Evolutionary conservation across 2,329 filamentous ascomycete genomes (phyloP), one percentile per base, ranked within the genome.

Genomic region (Stagonosporopsis chrysanthemi): DNA sequence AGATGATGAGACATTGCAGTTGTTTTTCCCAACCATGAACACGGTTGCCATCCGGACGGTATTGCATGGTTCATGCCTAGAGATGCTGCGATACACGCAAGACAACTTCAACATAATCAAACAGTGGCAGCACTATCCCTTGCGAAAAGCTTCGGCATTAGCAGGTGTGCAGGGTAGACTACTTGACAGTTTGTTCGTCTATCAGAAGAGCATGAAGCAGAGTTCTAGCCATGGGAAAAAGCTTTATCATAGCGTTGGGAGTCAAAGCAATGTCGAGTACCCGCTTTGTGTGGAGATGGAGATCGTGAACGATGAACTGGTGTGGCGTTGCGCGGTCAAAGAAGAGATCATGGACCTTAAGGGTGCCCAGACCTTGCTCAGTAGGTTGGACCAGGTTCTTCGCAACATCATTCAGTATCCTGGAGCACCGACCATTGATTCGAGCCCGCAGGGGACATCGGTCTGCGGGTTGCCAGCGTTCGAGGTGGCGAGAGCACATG

Each of bases 1-100:
- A 54, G 87, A 86, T 9, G 88, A 90, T 42, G 83, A 85, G 15
- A 84, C 86, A 0, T 84, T 90, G 40, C 75, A 84, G 24, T 76
- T 94, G 12, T 82, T 93, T 70, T 97, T 97, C 67, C 94, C 93
- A 0, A 91, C 90, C 0, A 97, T 97, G 90, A 97, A 96, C 69
- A 97, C 93, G 0, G 87, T 97, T 0, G 85, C 89, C 0, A 81
- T 96, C 7, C 84, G 92, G 11, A 84, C 84, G 1, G 82, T 93
- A 2, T 73, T 97, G 2, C 90, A 95, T 65, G 91, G 91, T 1
- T 86, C 82, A 0, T 77, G 84, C 0, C 62, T 74, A 0, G 83
- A 87, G 0, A 88, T 96, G 77, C 77, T 97, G 26, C 81, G 80
- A 12, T 90, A 93, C 68, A 82, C 92, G 62, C 92, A 97, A 69